Evolutionary conservation across 2,329 filamentous ascomycete species (phyloP), one percentile per base, ranked within the genome.

Genomic region (Nakataea oryzae): DNA sequence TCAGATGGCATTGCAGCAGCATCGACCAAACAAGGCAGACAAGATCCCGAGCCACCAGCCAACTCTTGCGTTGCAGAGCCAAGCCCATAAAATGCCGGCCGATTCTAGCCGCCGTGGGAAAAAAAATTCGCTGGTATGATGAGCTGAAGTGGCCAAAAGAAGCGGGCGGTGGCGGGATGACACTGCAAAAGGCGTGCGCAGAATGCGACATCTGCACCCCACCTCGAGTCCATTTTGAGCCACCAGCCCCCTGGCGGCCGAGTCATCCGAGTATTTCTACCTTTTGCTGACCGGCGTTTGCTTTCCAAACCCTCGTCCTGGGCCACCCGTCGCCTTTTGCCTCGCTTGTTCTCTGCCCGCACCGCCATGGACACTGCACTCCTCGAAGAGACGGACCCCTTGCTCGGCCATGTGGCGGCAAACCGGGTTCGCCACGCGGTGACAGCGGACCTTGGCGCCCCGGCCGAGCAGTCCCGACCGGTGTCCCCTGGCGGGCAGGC

Each of bases 401-500:
- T 60, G 8, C 28, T 60, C n/a, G 59, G 59, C 7, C n/a, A 41
- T n/a, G 58, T 59, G 32, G 59, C 59, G 26, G 29, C 13, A 14
- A 14, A 30, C 34, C 41, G 50, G 6, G 50, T 24, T 17, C 59
- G 47, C 26, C 41, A 60, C 50, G 59, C 26, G 24, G 59, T 32
- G 59, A 54, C 59, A 14, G 59, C 24, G 26, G 58, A 50, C 26
- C 58, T 32, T 27, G 58, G 28, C 17, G 58, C 34, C 14, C 29
- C 32, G 26, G 7, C 34, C 9, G 24, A 28, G 24, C 21, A 34
- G 30, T 26, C 21, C 57, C n/a, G 27, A 14, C 12, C 47, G 32
- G 24, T 50, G n/a, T 24, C 50, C 55, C 50, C 72, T 81, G 61
- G 75, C 64, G 71, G 75, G 21, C 65, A 73, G 57, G 76, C 75